Evolutionary conservation across 192 early-diverging fungal genomes (phyloP).

Genomic region (Pecoramyces ruminantium): DNA sequence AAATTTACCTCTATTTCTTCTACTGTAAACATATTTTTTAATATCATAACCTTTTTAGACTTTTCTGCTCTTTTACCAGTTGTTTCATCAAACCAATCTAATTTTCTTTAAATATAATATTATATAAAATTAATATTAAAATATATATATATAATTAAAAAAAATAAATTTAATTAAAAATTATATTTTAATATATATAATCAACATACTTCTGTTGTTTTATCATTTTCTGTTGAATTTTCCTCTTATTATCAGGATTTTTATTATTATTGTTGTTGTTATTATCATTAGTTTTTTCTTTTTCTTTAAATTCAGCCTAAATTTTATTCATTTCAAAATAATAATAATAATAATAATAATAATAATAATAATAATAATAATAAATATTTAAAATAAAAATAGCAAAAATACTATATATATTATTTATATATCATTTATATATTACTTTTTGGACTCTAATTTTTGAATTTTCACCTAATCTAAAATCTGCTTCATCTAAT

Average conservation of each 20-base stretch:
- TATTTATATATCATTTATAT: too few relatives aligned
- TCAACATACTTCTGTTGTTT: neutral
- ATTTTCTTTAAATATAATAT: conserved; percentile 33
- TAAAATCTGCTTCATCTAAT: conserved; percentile 71
- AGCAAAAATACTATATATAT: too few relatives aligned
- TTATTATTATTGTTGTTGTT: conserved; percentile 6
- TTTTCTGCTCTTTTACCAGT: conserved; percentile 50
- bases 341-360: neutral
- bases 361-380: too few relatives aligned
- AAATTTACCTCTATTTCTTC: conserved; percentile 63
- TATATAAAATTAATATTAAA: neutral
- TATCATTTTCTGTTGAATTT: conserved; percentile 11
- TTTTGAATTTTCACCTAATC: conserved; percentile 32
- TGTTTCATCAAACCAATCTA: conserved; percentile 80
- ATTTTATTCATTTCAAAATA: neutral
- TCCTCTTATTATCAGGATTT: conserved; percentile 15
- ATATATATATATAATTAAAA: neutral
- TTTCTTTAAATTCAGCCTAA: conserved; percentile 60
- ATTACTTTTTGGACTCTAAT: conserved; percentile 41
- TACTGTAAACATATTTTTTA: conserved; percentile 89
- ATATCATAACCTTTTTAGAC: conserved; percentile 64
- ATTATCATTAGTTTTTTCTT: conserved; percentile 23
- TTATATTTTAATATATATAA: neutral
- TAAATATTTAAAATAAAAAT: too few relatives aligned
- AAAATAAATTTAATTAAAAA: neutral